Percentiles rank a stretch among this genome's conserved stretches.
These are phyloP conservation scores for Picochlorum sp. DNA, from an alignment of 139 green algal species.

Conservation along the genomic window DNA sequence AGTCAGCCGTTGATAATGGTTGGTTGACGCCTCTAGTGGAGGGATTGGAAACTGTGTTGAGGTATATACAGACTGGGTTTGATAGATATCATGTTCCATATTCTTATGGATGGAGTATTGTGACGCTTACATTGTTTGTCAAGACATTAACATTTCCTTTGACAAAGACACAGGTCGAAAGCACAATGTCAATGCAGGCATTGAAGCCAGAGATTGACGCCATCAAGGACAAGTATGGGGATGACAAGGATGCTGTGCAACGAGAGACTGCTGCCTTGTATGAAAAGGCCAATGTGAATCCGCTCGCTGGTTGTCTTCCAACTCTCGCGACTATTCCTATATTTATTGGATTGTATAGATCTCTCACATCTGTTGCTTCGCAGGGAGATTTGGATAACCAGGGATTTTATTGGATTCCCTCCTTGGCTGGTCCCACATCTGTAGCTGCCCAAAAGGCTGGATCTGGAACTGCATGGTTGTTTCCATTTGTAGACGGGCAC, in stretches of 20 bases:
- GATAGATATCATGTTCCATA: constrained; percentile 73
- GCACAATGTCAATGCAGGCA: constrained; percentile 58
- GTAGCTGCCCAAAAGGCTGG: constrained; percentile 37
- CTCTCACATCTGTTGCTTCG: constrained; percentile 49
- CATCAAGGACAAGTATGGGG: constrained; percentile 80
- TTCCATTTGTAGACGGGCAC: constrained; percentile 70
- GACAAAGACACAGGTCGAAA: constrained; percentile 93
- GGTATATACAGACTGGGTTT: constrained; percentile 68
- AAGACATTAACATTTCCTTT: constrained; percentile 90
- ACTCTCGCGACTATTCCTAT: constrained; percentile 86
- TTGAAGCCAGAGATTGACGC: constrained; percentile 82
- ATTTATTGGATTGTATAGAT: constrained; percentile 83
- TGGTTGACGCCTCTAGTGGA: constrained; percentile 56
- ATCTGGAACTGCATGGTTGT: constrained; percentile 66
- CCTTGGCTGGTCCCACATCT: constrained; percentile 52
- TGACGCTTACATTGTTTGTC: constrained; percentile 82
- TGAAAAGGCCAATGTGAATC: constrained; percentile 76
- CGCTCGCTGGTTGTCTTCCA: constrained; percentile 77
- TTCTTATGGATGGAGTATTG: constrained; percentile 91
- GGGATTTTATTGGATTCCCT: constrained; percentile 85
- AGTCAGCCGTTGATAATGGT: constrained; percentile 30
- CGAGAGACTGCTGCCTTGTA: constrained; percentile 79
- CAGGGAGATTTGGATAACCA: constrained; percentile 38
- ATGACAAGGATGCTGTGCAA: constrained; percentile 73
- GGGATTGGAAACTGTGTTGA: constrained; percentile 57